A percentile compares a stretch with the other conserved stretches of the same genome.
Conservation (phyloP, 352 stramenopile genomes). For the Globisporangium polare region DNA sequence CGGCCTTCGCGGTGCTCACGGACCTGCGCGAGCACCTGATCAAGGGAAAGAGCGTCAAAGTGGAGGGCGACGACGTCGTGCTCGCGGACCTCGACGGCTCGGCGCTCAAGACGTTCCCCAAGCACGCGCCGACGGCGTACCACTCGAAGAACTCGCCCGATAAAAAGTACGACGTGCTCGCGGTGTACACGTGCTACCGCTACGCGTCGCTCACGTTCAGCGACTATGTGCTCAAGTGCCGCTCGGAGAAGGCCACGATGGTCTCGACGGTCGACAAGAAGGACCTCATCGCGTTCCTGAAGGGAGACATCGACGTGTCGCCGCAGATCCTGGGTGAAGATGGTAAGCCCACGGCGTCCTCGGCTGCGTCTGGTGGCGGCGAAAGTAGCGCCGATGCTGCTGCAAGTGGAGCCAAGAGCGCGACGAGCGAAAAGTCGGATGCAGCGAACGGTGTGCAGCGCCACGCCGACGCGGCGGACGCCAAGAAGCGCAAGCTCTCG, state of each 20-base stretch:
- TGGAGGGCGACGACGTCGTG: conserved; percentile 61
- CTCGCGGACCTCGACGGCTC: conserved; percentile 47
- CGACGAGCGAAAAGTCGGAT: conserved; percentile 14
- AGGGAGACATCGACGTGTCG: conserved; percentile 77
- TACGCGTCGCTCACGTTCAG: conserved; percentile 68
- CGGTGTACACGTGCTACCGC: conserved; percentile 79
- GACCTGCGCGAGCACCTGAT: conserved; percentile 71
- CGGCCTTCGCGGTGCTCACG: conserved; percentile 35
- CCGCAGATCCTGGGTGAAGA: conserved; percentile 54
- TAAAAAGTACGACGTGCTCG: conserved; percentile 82
- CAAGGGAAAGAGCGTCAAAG: conserved; percentile 49
- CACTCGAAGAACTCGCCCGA: conserved; percentile 73
- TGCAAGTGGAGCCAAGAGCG: conserved; percentile 7
- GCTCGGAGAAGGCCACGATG: conserved; percentile 70
- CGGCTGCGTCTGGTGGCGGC: neutral
- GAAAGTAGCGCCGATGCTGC: neutral
- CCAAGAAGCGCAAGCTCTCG: conserved; percentile 48
- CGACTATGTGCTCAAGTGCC: conserved; percentile 85
- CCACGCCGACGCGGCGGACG: neutral
- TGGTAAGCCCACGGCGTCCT: conserved; percentile 5
- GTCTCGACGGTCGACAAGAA: conserved; percentile 88
- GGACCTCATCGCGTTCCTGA: conserved; percentile 80
- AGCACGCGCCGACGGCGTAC: conserved; percentile 70
- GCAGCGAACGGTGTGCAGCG: conserved; percentile 1
- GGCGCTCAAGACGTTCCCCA: conserved; percentile 45